These are phyloP conservation scores for Verticillium tricorpus DNA, from an alignment of 2,329 filamentous ascomycete species.

Conservation along the genomic window DNA sequence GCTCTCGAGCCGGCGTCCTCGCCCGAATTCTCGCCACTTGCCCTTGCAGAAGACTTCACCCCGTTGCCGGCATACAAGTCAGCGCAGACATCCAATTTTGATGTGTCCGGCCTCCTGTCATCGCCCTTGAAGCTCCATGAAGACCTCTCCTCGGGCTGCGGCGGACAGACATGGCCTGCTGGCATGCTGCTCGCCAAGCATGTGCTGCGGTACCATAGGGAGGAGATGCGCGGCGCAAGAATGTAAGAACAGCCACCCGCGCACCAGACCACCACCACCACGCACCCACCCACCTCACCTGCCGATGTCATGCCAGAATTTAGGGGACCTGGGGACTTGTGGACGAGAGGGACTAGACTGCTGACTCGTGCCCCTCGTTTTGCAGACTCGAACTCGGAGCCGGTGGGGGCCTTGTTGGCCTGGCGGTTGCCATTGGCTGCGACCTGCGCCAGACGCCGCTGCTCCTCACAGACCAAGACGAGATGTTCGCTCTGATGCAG, in stretches of 20 bases:
- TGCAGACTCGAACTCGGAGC: slow-evolving; percentile 83
- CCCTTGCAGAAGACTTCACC: slow-evolving; percentile 50
- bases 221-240: slow-evolving; percentile 59
- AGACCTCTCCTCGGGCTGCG: slow-evolving; percentile 82
- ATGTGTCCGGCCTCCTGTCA: slow-evolving; percentile 71
- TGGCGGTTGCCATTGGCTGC: slow-evolving; percentile 51
- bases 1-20: slow-evolving; percentile 30
- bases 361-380: background rate
- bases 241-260: slow-evolving; percentile 56
- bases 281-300: background rate
- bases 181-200: slow-evolving; percentile 86
- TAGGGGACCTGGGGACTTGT: background rate
- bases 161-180: slow-evolving; percentile 91
- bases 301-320: background rate
- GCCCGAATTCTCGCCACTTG: slow-evolving; percentile 45
- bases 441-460: slow-evolving; percentile 47
- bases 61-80: slow-evolving; percentile 56
- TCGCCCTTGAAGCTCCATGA: slow-evolving; percentile 73
- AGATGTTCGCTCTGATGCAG: slow-evolving; percentile 82
- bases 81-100: slow-evolving; percentile 45
- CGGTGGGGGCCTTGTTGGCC: slow-evolving; percentile 80
- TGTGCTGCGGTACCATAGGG: slow-evolving; percentile 68
- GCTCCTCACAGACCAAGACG: slow-evolving; percentile 79
- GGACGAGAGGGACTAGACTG: background rate
- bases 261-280: too few species aligned